A percentile compares a stretch with the other conserved stretches of the same genome.
phyloP scores from a whole-genome alignment of 2,329 filamentous ascomycete species.

The Coniochaeta pulveracea region DNA sequence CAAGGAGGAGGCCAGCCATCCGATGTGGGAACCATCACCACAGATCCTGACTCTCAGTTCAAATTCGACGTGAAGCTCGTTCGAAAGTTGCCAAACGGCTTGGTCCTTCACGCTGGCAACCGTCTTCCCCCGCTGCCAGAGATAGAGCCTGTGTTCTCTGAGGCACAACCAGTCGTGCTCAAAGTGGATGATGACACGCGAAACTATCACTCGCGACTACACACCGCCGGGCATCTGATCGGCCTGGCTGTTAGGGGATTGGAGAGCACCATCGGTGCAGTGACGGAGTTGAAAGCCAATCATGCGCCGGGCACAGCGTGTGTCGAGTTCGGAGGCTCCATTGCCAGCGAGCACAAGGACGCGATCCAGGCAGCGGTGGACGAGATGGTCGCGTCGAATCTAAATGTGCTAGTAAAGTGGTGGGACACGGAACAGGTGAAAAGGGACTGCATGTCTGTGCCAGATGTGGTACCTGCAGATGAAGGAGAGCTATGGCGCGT shows the following conservation, averaged over 20 bases:
- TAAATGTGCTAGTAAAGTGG: slow-evolving; percentile 42
- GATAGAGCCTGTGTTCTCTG: slow-evolving; percentile 19
- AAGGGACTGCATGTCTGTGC: background rate
- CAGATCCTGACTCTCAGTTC: slow-evolving; percentile 11
- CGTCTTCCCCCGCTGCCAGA: background rate
- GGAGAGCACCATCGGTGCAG: slow-evolving; percentile 35
- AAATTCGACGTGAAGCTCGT: slow-evolving; percentile 44
- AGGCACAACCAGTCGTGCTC: slow-evolving; percentile 38
- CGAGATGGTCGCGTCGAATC: slow-evolving; percentile 39
- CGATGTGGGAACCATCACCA: slow-evolving; percentile 48
- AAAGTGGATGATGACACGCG: slow-evolving; percentile 49
- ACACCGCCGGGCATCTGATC: slow-evolving; percentile 65
- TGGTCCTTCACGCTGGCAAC: slow-evolving; percentile 53
- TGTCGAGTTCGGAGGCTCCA: slow-evolving; percentile 57
- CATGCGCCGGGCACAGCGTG: slow-evolving; percentile 58
- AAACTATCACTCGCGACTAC: slow-evolving; percentile 52
- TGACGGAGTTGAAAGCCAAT: slow-evolving; percentile 59
- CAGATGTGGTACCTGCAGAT: background rate
- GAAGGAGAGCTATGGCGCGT: background rate
- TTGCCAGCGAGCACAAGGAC: slow-evolving; percentile 51
- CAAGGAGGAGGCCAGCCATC: slow-evolving; percentile 67
- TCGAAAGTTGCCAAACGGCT: slow-evolving; percentile 39
- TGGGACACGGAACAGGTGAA: background rate
- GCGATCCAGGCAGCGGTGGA: slow-evolving; percentile 51
- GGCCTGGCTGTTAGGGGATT: slow-evolving; percentile 55